Conservation (phyloP, 2,329 filamentous ascomycete species). For the Aspergillus novofumigatus region DNA sequence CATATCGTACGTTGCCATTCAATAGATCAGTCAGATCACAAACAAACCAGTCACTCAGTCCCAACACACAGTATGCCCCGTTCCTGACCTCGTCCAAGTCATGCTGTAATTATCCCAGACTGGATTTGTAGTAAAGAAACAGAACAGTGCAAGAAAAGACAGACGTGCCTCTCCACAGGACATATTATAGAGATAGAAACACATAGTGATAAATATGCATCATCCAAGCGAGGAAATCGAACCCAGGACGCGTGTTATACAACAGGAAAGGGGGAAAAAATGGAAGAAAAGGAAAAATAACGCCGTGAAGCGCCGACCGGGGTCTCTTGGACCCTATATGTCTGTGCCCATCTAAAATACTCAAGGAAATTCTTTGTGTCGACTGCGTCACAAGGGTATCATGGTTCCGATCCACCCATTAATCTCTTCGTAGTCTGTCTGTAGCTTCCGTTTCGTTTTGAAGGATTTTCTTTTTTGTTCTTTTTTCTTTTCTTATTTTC, state of each 20-base stretch:
- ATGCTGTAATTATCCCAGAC: neutral
- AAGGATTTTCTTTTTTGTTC: neutral
- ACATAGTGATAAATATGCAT: neutral
- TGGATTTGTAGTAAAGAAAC: neutral
- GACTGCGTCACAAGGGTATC: constrained; percentile 28
- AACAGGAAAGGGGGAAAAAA: neutral
- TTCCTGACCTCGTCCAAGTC: neutral
- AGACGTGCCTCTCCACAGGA: neutral
- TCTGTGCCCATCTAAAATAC: constrained; percentile 23
- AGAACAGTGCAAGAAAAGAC: neutral
- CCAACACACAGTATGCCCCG: neutral
- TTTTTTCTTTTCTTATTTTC: constrained; percentile 3
- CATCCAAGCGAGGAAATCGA: neutral
- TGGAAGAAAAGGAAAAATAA: constrained; percentile 17
- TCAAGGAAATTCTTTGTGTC: constrained; percentile 21
- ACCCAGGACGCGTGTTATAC: neutral
- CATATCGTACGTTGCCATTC: neutral
- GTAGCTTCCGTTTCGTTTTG: constrained; percentile 2
- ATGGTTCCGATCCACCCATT: constrained; percentile 23
- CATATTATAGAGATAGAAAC: neutral
- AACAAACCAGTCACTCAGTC: neutral
- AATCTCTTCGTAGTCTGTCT: constrained; percentile 4
- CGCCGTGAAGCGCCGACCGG: constrained; percentile 21
- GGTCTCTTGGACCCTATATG: constrained; percentile 15
- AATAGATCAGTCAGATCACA: neutral